These are phyloP conservation scores for Trypanosomatidae sp. DNA, from an alignment of 208 protist genomes.

Conservation along the genomic window DNA sequence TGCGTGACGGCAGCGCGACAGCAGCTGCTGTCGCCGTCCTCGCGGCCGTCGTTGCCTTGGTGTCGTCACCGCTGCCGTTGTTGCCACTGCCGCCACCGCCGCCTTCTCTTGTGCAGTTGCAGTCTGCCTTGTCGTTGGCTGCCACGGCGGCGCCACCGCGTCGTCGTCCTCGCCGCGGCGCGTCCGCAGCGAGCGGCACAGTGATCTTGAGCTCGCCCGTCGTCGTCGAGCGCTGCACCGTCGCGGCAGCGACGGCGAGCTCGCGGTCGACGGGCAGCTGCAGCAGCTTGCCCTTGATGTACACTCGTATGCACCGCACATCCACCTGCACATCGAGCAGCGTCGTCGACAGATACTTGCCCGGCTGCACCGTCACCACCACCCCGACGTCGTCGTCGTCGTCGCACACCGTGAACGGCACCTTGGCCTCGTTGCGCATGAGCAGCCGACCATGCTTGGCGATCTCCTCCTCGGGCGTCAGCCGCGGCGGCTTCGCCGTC, in stretches of 20 bases:
- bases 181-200: constrained; percentile 67
- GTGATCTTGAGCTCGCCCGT: constrained; percentile 78
- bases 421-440: constrained; percentile 88
- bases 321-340: constrained; percentile 89
- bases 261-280: constrained; percentile 84
- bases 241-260: constrained; percentile 34
- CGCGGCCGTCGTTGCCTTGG: too few relatives aligned
- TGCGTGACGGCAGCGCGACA: too few relatives aligned
- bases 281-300: constrained; percentile 90
- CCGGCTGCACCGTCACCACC: constrained; percentile 72
- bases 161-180: constrained; percentile 15
- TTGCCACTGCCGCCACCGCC: background rate
- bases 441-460: constrained; percentile 80
- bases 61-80: too few relatives aligned
- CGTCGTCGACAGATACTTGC: constrained; percentile 91
- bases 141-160: constrained; percentile 4
- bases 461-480: constrained; percentile 81
- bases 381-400: constrained; percentile 44
- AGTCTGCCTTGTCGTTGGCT: background rate
- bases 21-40: too few relatives aligned
- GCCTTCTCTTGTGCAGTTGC: background rate
- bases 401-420: constrained; percentile 75
- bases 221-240: constrained; percentile 59
- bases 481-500: constrained; percentile 13
- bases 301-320: constrained; percentile 81